Percentiles rank a stretch among this genome's conserved stretches.
Conservation (phyloP, 768 basidiomycete genomes). For the Hypholoma sublateritium region DNA sequence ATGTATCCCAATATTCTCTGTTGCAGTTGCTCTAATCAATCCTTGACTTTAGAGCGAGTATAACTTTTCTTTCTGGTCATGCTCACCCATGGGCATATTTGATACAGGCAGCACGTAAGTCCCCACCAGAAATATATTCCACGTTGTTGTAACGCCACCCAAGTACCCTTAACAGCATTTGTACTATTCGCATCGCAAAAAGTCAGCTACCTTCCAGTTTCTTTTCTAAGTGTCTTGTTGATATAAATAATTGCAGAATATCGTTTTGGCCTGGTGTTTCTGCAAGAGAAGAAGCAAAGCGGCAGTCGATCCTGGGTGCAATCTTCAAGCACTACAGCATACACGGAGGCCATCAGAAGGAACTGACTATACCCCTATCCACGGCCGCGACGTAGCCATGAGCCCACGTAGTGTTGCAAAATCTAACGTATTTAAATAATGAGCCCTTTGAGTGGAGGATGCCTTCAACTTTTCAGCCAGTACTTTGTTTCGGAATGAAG, state of each 20-base stretch:
- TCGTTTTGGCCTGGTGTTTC: constrained; percentile 36
- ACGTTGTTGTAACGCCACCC: not conserved
- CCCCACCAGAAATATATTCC: not conserved
- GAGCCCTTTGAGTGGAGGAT: no score
- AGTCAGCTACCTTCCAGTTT: constrained; percentile 26
- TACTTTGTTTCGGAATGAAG: no score
- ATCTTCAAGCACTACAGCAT: constrained; percentile 1
- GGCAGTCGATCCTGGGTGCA: constrained; percentile 3
- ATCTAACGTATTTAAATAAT: not conserved
- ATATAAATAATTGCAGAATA: constrained; percentile 29
- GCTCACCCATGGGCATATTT: constrained; percentile 40
- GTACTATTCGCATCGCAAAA: constrained; percentile 50
- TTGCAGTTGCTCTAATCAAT: not conserved
- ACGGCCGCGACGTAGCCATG: not conserved
- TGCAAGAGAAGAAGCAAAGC: constrained; percentile 17
- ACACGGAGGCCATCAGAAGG: not conserved
- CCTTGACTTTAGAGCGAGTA: constrained; percentile 30
- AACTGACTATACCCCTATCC: constrained; percentile 7
- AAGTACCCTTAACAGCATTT: constrained; percentile 51
- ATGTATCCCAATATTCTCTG: constrained; percentile 12
- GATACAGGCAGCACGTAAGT: constrained; percentile 50
- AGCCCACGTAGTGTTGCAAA: not conserved
- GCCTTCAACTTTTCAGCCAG: not conserved
- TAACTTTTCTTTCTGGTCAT: constrained; percentile 33
- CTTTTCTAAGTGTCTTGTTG: not conserved